phyloP scores from a whole-genome alignment of 345 rosid genomes.

The sweet orange (Citrus sinensis) region DVS_A1.0 CM039161.1:20783501-20784000 shows the following conservation, averaged over 20 bases:
- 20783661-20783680: neutral
- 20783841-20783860: neutral
- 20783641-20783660: neutral
- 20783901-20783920: rapidly evolving
- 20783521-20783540: neutral
- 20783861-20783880: neutral
- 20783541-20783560: neutral
- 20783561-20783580: neutral
- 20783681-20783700: neutral
- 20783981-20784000: neutral
- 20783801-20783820: neutral
- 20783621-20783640: too few relatives aligned
- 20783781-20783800: conserved; percentile 31
- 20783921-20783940: rapidly evolving
- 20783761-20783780: conserved; percentile 23
- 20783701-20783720: neutral
- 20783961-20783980: neutral
- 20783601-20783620: too few relatives aligned
- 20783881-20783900: neutral
- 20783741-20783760: neutral
- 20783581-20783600: neutral
- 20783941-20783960: rapidly evolving
- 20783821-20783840: conserved; percentile 39
- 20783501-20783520: neutral
- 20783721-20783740: neutral